Conservation (phyloP, 176 grass and related monocot genomes). For the Avena eriantha region DNA sequence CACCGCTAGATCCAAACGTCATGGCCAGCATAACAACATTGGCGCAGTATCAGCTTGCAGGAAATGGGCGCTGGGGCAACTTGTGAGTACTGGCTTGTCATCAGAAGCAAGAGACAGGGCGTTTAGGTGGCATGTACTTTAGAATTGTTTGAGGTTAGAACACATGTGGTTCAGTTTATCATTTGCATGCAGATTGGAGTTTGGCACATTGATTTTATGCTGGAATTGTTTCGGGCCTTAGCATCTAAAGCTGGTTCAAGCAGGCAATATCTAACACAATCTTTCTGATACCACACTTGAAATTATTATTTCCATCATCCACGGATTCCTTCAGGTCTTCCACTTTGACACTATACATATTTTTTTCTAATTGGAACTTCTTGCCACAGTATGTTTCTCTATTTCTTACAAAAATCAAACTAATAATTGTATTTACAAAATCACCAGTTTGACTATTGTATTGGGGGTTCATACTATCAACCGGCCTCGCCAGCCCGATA, state of each 20-base stretch:
- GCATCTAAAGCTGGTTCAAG: slow-evolving; percentile 13
- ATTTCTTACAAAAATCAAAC: background rate
- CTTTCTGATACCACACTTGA: slow-evolving; percentile 1
- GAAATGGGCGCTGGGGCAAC: background rate
- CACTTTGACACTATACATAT: background rate
- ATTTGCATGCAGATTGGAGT: slow-evolving; percentile 14
- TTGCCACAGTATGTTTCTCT: background rate
- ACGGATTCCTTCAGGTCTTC: slow-evolving; percentile 9
- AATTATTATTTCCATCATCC: background rate
- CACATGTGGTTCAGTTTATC: background rate
- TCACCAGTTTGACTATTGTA: background rate
- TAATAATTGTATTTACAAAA: background rate
- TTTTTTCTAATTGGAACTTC: slow-evolving; percentile 8
- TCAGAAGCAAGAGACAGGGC: background rate
- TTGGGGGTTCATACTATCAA: background rate
- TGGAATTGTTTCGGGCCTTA: background rate
- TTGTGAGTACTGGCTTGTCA: background rate
- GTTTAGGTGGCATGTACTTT: background rate
- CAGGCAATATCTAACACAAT: slow-evolving; percentile 22
- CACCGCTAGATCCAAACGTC: background rate
- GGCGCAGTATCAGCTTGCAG: background rate
- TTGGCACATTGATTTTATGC: slow-evolving; percentile 15
- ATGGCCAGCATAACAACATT: background rate
- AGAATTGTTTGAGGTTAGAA: background rate
- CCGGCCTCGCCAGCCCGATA: background rate